These are phyloP conservation scores for Fusarium foetens DNA, from an alignment of 2,329 filamentous ascomycete genomes.

Conservation along the genomic window DNA sequence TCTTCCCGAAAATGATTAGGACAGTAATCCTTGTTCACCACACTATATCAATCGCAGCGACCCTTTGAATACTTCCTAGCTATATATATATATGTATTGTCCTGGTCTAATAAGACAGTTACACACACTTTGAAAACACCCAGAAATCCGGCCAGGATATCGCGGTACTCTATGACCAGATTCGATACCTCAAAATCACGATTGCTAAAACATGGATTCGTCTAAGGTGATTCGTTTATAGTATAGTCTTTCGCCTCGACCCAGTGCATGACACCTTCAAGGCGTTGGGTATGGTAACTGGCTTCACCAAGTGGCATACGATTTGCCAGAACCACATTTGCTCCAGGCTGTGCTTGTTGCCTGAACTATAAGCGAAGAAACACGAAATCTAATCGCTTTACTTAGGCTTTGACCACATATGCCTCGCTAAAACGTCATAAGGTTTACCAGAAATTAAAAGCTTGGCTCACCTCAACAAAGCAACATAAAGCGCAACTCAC, in stretches of 20 bases:
- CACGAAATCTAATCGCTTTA: not conserved
- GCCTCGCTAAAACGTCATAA: not conserved
- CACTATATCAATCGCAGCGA: not conserved
- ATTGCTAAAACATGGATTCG: not conserved
- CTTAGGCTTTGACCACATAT: too few relatives aligned
- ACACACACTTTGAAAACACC: not conserved
- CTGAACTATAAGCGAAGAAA: not conserved
- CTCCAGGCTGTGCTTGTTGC: not conserved
- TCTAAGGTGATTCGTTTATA: not conserved
- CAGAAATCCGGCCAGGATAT: not conserved
- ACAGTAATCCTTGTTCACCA: not conserved
- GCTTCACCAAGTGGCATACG: too few relatives aligned
- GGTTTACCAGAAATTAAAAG: not conserved
- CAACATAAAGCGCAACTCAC: not conserved
- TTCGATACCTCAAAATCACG: not conserved
- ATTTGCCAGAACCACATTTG: not conserved
- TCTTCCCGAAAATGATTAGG: not conserved
- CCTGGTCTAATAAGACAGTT: not conserved
- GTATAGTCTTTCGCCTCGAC: not conserved
- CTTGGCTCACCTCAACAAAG: not conserved
- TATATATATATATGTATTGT: not conserved
- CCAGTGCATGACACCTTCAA: too few relatives aligned
- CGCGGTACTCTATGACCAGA: not conserved
- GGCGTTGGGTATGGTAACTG: too few relatives aligned
- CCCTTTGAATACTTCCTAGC: not conserved